Evolutionary conservation across 495 filamentous ascomycete species (phyloP).

Genomic region (Aspergillus funiculosus): DNA sequence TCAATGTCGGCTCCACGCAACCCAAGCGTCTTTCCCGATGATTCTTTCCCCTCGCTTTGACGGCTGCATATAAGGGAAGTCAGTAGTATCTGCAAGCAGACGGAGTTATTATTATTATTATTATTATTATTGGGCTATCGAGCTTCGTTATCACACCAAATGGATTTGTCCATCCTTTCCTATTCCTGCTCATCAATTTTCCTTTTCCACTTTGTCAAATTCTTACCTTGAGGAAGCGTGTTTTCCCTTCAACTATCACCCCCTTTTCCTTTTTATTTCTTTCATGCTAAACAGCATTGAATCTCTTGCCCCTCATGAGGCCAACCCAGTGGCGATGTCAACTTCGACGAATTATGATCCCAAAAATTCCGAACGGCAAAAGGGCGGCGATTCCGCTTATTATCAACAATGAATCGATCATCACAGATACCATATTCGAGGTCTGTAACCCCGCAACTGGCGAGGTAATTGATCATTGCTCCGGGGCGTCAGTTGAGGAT

Average conservation of each 20-base stretch:
- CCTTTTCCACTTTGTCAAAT: neutral
- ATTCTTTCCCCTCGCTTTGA: conserved; percentile 15
- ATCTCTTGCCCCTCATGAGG: neutral
- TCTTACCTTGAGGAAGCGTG: neutral
- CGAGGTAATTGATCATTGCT: conserved; percentile 54
- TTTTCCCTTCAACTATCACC: neutral
- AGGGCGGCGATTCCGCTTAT: conserved; percentile 56
- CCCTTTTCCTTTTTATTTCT: neutral
- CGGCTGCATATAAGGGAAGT: conserved; percentile 9
- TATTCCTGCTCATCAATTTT: neutral
- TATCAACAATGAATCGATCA: conserved; percentile 64
- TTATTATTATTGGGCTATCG: neutral
- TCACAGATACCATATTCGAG: conserved; percentile 56
- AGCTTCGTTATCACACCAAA: too few species aligned
- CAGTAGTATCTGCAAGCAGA: conserved; percentile 1
- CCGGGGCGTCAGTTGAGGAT: conserved; percentile 58
- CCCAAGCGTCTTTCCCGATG: conserved; percentile 9
- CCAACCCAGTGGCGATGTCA: neutral
- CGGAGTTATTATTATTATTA: neutral
- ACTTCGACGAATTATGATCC: conserved; percentile 1
- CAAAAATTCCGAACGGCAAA: conserved; percentile 11
- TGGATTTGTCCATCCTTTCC: neutral
- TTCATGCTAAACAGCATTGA: neutral
- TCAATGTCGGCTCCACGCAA: conserved; percentile 15
- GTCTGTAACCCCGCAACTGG: conserved; percentile 60